Evolutionary conservation across 352 stramenopile species (phyloP), one percentile per base, ranked within the genome.

Genomic region (Globisporangium mamillatum): DNA sequence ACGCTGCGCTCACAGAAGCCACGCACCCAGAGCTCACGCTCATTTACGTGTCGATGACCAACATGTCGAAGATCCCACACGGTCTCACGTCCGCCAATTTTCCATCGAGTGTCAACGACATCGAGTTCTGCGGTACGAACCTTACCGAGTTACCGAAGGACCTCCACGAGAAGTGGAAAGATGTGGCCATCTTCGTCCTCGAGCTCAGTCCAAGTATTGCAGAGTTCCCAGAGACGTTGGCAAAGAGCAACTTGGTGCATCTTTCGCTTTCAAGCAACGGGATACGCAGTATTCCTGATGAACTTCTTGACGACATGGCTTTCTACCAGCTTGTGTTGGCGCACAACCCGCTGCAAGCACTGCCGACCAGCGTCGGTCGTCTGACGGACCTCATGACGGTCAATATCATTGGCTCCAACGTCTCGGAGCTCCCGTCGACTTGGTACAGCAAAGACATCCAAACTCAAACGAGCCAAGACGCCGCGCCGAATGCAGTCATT

Each of bases 41-140:
- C 36, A 54, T 71, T 32, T 71, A 63, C 50, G 22, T 67, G 8
- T 61, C 58, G 32, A 6, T 29, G 2, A 38, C 41, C 8, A 71
- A 63, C 29, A 63, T 71, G 66, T 38, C 41, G 7, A 32, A n/a
- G n/a, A 58, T 71, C 52, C 66, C 59, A 24, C 46, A 29, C 8
- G 66, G 66, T 6, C 50, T 71, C 14, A 22, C 50, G 7, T 32
- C 59, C 4, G 7, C 3, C 14, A 27, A 63, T 5, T 71, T 67
- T 10, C 52, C 66, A 29, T 18, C 57, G 3, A 34, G 32, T 16
- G 66, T 53, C 20, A 25, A 36, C 29, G 59, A 63, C 18, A 67
- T 67, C 34, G 16, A 46, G 22, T 41, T 71, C n/a, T 71, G 66
- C 36, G 66, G 24, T 5, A 67, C 66, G 8, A 44, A 71, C 16